Percentiles rank a stretch among this genome's conserved stretches.
These are phyloP conservation scores for Clarireedia homoeocarpa DNA, from an alignment of 2,329 filamentous ascomycete genomes.

Conservation along the genomic window DNA sequence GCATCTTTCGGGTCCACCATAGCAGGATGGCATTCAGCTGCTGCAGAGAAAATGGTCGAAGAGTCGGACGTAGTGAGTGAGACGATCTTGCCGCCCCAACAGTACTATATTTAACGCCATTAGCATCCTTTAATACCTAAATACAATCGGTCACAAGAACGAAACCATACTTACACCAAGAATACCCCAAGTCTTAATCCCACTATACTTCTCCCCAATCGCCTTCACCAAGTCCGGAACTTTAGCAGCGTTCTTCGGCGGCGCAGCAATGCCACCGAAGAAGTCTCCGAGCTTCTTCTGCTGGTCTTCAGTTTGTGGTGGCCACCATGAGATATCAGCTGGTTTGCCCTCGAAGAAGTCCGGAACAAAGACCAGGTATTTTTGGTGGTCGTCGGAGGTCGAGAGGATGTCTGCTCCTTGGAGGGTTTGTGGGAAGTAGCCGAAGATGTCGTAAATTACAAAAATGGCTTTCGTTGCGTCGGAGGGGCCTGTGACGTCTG, in stretches of 20 bases:
- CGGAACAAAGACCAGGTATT: constrained; percentile 83
- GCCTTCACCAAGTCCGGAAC: constrained; percentile 43
- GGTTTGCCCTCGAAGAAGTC: constrained; percentile 73
- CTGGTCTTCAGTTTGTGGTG: constrained; percentile 55
- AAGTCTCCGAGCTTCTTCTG: constrained; percentile 49
- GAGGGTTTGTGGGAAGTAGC: constrained; percentile 61
- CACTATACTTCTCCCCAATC: constrained; percentile 43
- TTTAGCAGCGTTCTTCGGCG: constrained; percentile 35
- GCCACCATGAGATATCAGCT: constrained; percentile 42
- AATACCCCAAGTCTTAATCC: constrained; percentile 39
- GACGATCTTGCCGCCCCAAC: constrained; percentile 30
- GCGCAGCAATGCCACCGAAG: constrained; percentile 34
- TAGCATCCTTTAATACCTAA: background rate
- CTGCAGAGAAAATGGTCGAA: constrained; percentile 42
- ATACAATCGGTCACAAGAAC: background rate
- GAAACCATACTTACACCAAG: constrained; percentile 18
- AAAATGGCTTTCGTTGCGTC: constrained; percentile 51
- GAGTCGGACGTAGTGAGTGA: constrained; percentile 15
- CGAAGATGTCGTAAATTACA: constrained; percentile 56
- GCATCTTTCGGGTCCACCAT: constrained; percentile 59
- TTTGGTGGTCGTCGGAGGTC: constrained; percentile 42
- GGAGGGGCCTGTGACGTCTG: constrained; percentile 39
- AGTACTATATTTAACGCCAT: constrained; percentile 17
- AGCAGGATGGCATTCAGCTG: constrained; percentile 48
- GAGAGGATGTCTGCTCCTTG: constrained; percentile 63